These are phyloP conservation scores for Saccharomycopsis guyanensis DNA, from an alignment of 805 yeast genomes.

Conservation along the genomic window DNA sequence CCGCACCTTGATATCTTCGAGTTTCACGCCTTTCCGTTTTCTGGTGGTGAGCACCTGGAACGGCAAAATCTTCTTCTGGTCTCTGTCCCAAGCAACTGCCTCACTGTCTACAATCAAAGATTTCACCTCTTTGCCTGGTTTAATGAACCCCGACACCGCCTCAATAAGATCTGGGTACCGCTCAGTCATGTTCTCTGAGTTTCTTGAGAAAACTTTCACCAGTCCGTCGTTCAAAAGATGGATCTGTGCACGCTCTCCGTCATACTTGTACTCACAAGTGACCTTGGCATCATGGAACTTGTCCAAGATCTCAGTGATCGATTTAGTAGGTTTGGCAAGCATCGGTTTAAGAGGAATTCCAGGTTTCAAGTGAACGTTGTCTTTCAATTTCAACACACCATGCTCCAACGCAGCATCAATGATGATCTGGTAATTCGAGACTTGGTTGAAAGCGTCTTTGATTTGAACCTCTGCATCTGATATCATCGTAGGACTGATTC, in stretches of 20 bases:
- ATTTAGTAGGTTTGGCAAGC: constrained; percentile 96
- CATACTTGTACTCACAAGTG: constrained; percentile 95
- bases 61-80: constrained; percentile 72
- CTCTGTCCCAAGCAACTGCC: constrained; percentile 95
- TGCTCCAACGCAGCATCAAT: constrained; percentile 55
- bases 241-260: constrained; percentile 96
- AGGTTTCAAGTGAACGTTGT: constrained; percentile 70
- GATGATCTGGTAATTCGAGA: constrained; percentile 82
- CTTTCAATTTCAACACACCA: constrained; percentile 61
- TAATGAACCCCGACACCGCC: constrained; percentile 53
- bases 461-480: constrained; percentile 68
- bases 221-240: constrained; percentile 62
- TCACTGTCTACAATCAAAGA: constrained; percentile 87
- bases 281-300: constrained; percentile 77
- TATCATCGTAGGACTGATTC: constrained; percentile 37
- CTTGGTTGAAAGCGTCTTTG: constrained; percentile 79
- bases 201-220: constrained; percentile 79
- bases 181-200: constrained; percentile 95
- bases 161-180: constrained; percentile 85
- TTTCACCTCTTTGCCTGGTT: constrained; percentile 30
- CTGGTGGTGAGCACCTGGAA: constrained; percentile 91
- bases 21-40: constrained; percentile 87
- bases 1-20: constrained; percentile 79
- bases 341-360: constrained; percentile 96
- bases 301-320: constrained; percentile 86